A percentile compares a stretch with the other conserved stretches of the same genome.
These are phyloP conservation scores for Scheffersomyces cryptocercus DNA, from an alignment of 1,139 yeast genomes.

Conservation along the genomic window DNA sequence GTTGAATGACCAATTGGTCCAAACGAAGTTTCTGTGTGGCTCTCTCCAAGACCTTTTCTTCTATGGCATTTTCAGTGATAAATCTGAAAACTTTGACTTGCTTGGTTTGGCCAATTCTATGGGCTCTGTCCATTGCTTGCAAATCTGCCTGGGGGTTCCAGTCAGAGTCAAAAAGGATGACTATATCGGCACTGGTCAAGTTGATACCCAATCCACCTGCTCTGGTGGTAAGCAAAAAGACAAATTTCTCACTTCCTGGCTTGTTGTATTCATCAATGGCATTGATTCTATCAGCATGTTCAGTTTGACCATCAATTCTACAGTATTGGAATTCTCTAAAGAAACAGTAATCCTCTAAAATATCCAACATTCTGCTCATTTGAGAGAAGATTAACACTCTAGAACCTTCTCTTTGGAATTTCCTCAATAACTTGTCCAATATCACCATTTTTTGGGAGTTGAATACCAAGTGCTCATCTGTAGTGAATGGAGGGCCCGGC, in stretches of 20 bases:
- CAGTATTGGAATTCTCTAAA: conserved; percentile 70
- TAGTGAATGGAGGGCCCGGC: conserved; percentile 84
- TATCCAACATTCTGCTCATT: conserved; percentile 80
- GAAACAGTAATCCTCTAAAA: conserved; percentile 73
- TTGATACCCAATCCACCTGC: conserved; percentile 90
- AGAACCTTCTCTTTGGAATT: conserved; percentile 66
- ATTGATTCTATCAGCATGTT: conserved; percentile 71
- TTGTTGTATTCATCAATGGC: conserved; percentile 78
- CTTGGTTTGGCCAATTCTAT: conserved; percentile 81
- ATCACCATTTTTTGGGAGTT: conserved; percentile 75
- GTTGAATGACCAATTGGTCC: conserved; percentile 82
- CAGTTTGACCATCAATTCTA: conserved; percentile 81
- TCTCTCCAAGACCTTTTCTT: conserved; percentile 76
- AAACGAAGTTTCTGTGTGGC: conserved; percentile 77
- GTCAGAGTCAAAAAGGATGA: conserved; percentile 72
- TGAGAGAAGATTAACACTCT: conserved; percentile 78
- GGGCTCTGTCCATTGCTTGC: conserved; percentile 89
- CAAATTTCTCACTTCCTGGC: conserved; percentile 68
- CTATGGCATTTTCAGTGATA: conserved; percentile 78
- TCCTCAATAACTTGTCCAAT: conserved; percentile 64
- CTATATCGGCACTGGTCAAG: conserved; percentile 74
- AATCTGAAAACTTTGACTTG: conserved; percentile 78
- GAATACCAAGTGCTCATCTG: conserved; percentile 76
- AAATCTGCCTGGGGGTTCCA: conserved; percentile 90
- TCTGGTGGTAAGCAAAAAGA: conserved; percentile 73